Conservation (phyloP, 345 rosid species). For the Jatropha curcas region DNA sequence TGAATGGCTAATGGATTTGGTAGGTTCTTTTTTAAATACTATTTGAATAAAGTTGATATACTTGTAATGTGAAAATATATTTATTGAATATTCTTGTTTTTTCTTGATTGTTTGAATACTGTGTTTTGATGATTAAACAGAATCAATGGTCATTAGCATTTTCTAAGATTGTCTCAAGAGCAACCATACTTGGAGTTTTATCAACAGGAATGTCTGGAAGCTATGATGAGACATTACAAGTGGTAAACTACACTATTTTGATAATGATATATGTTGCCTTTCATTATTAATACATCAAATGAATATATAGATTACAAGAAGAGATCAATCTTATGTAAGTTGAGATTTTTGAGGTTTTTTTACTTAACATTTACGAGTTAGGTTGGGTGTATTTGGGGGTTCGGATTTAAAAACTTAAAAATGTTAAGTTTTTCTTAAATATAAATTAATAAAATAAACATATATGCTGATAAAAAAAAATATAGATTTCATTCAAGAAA, state of each 20-base stretch:
- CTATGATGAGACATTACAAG: conserved; percentile 40
- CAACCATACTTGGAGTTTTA: conserved; percentile 35
- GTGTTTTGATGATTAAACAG: conserved; percentile 33
- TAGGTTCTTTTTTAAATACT: conserved; percentile 4
- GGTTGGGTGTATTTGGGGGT: too few relatives aligned
- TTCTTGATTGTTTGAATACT: too few relatives aligned
- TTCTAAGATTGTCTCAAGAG: conserved; percentile 40
- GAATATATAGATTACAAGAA: too few relatives aligned
- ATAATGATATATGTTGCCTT: neutral
- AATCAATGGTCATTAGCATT: conserved; percentile 44
- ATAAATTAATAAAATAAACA: too few relatives aligned
- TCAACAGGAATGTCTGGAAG: conserved; percentile 26
- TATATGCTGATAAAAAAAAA: too few relatives aligned
- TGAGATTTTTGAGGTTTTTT: too few relatives aligned
- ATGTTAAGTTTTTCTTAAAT: too few relatives aligned
- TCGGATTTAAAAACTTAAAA: too few relatives aligned
- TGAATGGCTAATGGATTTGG: conserved; percentile 45
- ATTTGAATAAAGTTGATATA: neutral
- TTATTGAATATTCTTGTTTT: too few relatives aligned
- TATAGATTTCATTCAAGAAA: too few relatives aligned
- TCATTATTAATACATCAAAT: neutral
- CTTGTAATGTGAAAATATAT: neutral
- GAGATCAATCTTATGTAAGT: too few relatives aligned
- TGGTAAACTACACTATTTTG: conserved; percentile 29
- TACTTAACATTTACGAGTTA: too few relatives aligned